Evolutionary conservation across 2,329 filamentous ascomycete species (phyloP).

Genomic region (Boeremia lycopersici): DNA sequence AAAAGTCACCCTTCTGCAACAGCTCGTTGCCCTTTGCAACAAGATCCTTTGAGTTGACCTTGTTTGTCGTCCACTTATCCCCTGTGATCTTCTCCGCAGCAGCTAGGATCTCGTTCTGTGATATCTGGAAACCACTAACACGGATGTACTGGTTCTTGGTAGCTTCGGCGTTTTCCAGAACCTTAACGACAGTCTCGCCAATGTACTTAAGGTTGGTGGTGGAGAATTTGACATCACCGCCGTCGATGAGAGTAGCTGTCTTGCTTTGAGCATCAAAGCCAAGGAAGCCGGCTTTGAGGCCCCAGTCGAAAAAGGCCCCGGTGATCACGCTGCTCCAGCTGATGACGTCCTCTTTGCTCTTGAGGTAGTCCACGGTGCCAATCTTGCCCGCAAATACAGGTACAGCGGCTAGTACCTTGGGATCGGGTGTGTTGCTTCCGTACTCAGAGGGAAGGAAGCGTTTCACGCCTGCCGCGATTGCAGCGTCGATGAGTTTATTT

Average conservation of each 20-base stretch:
- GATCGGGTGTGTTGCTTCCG: conserved; percentile 51
- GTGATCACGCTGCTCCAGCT: conserved; percentile 60
- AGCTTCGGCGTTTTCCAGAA: conserved; percentile 56
- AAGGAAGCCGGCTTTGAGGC: conserved; percentile 56
- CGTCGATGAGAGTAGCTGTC: conserved; percentile 62
- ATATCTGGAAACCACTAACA: conserved; percentile 62
- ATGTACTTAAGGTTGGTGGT: conserved; percentile 59
- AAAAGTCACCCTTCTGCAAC: conserved; percentile 45
- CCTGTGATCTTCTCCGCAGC: conserved; percentile 60
- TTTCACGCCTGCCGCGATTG: conserved; percentile 64
- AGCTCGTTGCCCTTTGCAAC: conserved; percentile 42
- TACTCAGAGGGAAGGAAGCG: conserved; percentile 69
- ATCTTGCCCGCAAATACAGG: conserved; percentile 61
- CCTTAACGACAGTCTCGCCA: conserved; percentile 58
- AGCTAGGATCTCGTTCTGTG: conserved; percentile 63
- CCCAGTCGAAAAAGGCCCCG: conserved; percentile 57
- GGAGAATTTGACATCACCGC: conserved; percentile 60
- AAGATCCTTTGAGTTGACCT: conserved; percentile 42
- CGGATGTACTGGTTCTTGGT: conserved; percentile 65
- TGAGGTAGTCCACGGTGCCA: conserved; percentile 59
- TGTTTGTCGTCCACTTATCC: conserved; percentile 57
- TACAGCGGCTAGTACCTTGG: conserved; percentile 48
- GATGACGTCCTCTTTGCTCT: conserved; percentile 54
- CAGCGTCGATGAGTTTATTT: conserved; percentile 62
- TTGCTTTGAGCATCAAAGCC: conserved; percentile 58